phyloP scores from a whole-genome alignment of 352 stramenopile genomes.

The Elongisporangium prolatum region DNA sequence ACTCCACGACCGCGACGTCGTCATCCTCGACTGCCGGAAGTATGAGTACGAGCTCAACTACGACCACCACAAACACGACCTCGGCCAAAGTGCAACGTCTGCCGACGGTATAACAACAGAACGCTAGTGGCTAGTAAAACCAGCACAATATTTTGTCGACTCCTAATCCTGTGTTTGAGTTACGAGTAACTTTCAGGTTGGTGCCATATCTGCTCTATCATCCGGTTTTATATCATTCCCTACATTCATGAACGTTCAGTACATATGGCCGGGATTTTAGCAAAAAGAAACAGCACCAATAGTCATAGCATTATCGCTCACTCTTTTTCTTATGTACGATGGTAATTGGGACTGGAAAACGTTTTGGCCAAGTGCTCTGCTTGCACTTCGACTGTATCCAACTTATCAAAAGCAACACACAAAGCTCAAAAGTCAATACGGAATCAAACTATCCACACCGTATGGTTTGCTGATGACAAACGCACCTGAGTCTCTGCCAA shows the following conservation, averaged over 20 bases:
- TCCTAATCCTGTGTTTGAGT: not conserved
- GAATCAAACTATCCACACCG: not conserved
- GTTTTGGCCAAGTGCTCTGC: constrained; percentile 49
- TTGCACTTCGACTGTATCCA: constrained; percentile 74
- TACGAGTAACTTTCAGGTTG: not conserved
- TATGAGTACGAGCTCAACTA: not conserved
- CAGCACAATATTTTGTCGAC: not conserved
- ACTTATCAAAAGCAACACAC: constrained; percentile 59
- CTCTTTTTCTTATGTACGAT: constrained; percentile 21
- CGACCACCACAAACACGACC: not conserved
- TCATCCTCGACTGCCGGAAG: not conserved
- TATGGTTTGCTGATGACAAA: not conserved
- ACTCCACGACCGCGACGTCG: not conserved
- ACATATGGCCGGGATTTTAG: not conserved
- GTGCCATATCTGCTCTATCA: not conserved
- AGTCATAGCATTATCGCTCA: not conserved
- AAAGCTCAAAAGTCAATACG: constrained; percentile 1
- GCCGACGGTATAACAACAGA: no score
- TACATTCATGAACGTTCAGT: not conserved
- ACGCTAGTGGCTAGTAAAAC: no score
- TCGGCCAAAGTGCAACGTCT: constrained; percentile 2
- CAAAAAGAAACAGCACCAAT: not conserved
- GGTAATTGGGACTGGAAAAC: constrained; percentile 67
- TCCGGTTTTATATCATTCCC: not conserved
- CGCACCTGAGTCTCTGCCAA: not conserved